Evolutionary conservation across 2,329 filamentous ascomycete species (phyloP).

Genomic region (Pseudogymnoascus sp.): DNA sequence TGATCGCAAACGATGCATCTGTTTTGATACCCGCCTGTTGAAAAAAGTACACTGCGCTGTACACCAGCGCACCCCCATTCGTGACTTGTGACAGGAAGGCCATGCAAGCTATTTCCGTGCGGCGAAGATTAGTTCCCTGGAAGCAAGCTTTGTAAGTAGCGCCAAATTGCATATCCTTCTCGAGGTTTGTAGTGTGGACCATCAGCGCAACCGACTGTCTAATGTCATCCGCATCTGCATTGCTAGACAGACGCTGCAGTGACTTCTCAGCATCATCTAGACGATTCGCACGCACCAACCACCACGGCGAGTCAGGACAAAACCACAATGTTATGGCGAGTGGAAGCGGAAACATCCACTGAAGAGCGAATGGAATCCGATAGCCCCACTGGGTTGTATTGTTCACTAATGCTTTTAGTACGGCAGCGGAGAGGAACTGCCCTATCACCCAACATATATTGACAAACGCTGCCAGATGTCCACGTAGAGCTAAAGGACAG

Average conservation of each 20-base stretch:
- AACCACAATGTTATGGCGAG: slow-evolving; percentile 37
- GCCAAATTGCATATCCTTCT: slow-evolving; percentile 33
- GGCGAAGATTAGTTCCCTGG: slow-evolving; percentile 39
- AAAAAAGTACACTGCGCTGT: slow-evolving; percentile 56
- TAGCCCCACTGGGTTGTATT: slow-evolving; percentile 41
- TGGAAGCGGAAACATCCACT: slow-evolving; percentile 44
- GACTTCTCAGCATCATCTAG: slow-evolving; percentile 37
- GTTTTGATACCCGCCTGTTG: slow-evolving; percentile 46
- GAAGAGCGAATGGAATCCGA: slow-evolving; percentile 41
- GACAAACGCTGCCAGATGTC: slow-evolving; percentile 46
- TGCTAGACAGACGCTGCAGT: slow-evolving; percentile 17
- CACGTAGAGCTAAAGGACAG: slow-evolving; percentile 44
- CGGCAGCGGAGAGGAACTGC: slow-evolving; percentile 40
- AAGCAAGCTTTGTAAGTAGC: slow-evolving; percentile 44
- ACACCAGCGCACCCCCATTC: slow-evolving; percentile 54
- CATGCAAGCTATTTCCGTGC: slow-evolving; percentile 48
- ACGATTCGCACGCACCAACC: slow-evolving; percentile 38
- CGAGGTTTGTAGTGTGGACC: slow-evolving; percentile 47
- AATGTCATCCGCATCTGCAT: slow-evolving; percentile 37
- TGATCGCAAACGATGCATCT: slow-evolving; percentile 45
- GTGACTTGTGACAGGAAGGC: slow-evolving; percentile 57
- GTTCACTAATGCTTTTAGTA: slow-evolving; percentile 38
- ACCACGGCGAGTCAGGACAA: slow-evolving; percentile 44
- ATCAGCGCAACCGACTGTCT: slow-evolving; percentile 44
- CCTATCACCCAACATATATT: slow-evolving; percentile 46